Evolutionary conservation across 2,329 filamentous ascomycete genomes (phyloP), one percentile per base, ranked within the genome.

Genomic region (Cytospora piceae): DNA sequence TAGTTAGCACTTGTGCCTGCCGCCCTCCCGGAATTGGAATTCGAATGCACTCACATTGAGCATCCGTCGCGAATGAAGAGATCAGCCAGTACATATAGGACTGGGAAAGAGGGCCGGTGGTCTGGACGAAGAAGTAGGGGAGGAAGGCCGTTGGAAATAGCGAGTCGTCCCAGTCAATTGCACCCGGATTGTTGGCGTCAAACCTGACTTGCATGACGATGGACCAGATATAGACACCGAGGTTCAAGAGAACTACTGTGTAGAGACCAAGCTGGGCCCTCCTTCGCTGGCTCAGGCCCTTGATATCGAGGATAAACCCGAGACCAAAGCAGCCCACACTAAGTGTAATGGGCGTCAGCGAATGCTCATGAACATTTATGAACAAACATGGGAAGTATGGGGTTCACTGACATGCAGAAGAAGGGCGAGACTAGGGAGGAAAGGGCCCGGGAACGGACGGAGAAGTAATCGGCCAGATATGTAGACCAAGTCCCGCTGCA

Each of bases 171-270:
- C 80, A 82, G 63, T 82, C 80, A 29, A 82, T 81, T 15, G 78
- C 73, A 1, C 79, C 79, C 0, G 80, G 81, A 53, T 75, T 69
- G 3, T 74, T 60, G 37, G 51, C 66, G 39, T 79, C 76, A 68
- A 82, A 82, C 24, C 71, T 72, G 11, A 72, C 72, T 67, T 82
- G 79, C 77, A 82, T 82, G 24, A 81, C 73, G 60, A 82, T 81
- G 1, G 80, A 81, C 81, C 80, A 82, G 66, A 82, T 79, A 60
- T 82, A 82, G 0, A 81, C 80, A n/a, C 78, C 80, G 5, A 79
- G 67, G 54, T 82, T 83, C 8, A 81, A 75, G n/a, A 79, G 71
- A 2, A 80, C 76, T 6, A 82, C 79, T 4, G 74, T 78, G 66
- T 78, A 78, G 8, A 83, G 75, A 57, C 80, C 80, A 5, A 79